Base-by-base conservation (phyloP, 1,284 basidiomycete species). In the Fomitopsis schrenkii region DNA sequence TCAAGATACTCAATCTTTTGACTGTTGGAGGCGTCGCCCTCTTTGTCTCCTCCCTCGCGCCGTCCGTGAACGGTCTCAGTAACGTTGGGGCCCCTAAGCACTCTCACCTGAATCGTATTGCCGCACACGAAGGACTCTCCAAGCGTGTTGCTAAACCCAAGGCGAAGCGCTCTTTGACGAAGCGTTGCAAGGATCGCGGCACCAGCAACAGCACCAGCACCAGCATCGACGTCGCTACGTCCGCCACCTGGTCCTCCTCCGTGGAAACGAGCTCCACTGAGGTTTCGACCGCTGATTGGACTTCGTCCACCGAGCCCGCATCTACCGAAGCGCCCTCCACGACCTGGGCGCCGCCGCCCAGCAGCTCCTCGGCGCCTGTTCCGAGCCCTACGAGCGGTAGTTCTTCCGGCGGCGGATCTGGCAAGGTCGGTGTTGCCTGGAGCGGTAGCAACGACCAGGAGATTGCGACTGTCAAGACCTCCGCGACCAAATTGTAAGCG, bases 371-470 rank as follows among this genome's bases (percentile, higher is more conserved):
- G 19, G 56, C 66, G 38, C 59, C 70, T 14, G 59, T 68, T 36
- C 36, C 71, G 26, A 58, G 63, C 52, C 42, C 54, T 7, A 48
- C 55, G n/a, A 33, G 57, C 6, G 26, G 44, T 17, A 48, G 8
- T 40, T 10, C 38, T 8, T 10, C 61, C 57, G 59, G 64, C 28
- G 60, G 61, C 62, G 58, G 65, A 42, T 67, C 71, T 35, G 61
- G 68, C 50, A 91, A 91, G 76, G 76, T 82, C 22, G 85, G 88
- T 67, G 67, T 87, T 42, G 85, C 82, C 17, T 93, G 88, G 87
- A 79, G 85, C 57, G 83, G 85, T 66, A 80, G 79, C 56, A 75
- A 84, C 66, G 75, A 76, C 46, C 57, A 70, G 22, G 64, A 76
- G n/a, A 77, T 89, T 56, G 66, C 72, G 59, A 73, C 80, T 66